phyloP scores from a whole-genome alignment of 805 yeast species.

The Lipomyces japonicus region DNA sequence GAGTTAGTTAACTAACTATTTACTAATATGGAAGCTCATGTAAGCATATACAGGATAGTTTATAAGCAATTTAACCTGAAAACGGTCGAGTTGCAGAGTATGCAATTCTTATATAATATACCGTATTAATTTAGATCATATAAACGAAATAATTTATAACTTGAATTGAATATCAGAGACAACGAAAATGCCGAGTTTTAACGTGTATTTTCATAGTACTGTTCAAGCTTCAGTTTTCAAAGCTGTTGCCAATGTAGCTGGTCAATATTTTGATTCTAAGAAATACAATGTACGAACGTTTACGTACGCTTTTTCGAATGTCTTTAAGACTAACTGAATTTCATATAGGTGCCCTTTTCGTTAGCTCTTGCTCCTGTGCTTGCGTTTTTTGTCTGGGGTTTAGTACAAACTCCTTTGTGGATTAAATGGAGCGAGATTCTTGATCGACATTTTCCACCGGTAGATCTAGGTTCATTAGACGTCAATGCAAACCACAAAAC shows the following conservation, averaged over 20 bases:
- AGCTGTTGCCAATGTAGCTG: conserved; percentile 9
- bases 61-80: too few species aligned
- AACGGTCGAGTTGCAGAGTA: too few species aligned
- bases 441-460: conserved; percentile 7
- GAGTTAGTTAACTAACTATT: too few species aligned
- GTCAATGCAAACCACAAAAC: background rate
- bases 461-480: background rate
- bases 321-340: too few species aligned
- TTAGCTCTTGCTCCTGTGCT: background rate
- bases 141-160: too few species aligned
- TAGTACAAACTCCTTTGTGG: conserved; percentile 13
- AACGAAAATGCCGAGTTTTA: background rate
- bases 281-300: conserved; percentile 4
- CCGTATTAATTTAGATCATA: too few species aligned
- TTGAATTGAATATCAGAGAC: background rate
- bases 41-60: too few species aligned
- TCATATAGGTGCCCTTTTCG: too few species aligned
- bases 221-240: conserved; percentile 8
- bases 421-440: conserved; percentile 10
- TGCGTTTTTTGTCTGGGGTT: conserved; percentile 13
- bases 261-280: conserved; percentile 9
- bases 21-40: too few species aligned
- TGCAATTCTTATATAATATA: too few species aligned
- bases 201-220: conserved; percentile 1
- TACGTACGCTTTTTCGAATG: too few species aligned